Base-by-base conservation (phyloP, 768 basidiomycete genomes). In the Termitomyces sp. region DNA sequence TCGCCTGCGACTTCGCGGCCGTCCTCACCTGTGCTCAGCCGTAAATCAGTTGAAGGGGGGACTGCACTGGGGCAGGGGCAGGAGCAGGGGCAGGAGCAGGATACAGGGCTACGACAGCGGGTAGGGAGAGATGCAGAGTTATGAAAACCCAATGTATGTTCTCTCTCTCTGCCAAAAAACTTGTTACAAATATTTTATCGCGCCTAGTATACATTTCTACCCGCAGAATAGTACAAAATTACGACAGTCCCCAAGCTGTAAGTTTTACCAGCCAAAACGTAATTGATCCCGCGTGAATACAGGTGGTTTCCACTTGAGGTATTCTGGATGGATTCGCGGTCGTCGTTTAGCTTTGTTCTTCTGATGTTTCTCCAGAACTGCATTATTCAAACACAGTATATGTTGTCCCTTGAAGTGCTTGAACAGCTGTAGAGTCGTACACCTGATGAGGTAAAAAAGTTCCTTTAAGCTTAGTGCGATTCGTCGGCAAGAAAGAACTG, bases 321-420 rank as follows among this genome's bases (percentile, higher is more conserved):
- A 78, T 58, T 89, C 85, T 33, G 96, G 77, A 62, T 91, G 80
- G 62, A 99, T 95, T 56, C 87, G 77, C 50, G 87, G 80, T 60
- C 87, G 79, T 51, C 83, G 81, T 74, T 98, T 99, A 68, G 76
- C 81, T 73, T 81, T 84, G 32, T 84, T 80, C 69, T 93, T 94
- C 71, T 90, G 86, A 72, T 97, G 87, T 69, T 93, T 90, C 70
- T 96, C 94, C 48, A 98, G 77, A 33, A 97, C 88, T 32, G 89
- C 82, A 58, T 95, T 94, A 51, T 94, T 92, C 45, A 99, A 79
- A 71, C 87, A 93, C 58, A 98, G 91, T 61, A 95, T 87, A 70
- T 98, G 92, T 65, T 90, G 88, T 10, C 93, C 94, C 67, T 97
- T 98, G 79, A 90, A 92, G 69, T 94, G 94, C 66, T 95, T 95